phyloP scores from a whole-genome alignment of 495 filamentous ascomycete species.

The Hypoxylon lenormandii region DNA sequence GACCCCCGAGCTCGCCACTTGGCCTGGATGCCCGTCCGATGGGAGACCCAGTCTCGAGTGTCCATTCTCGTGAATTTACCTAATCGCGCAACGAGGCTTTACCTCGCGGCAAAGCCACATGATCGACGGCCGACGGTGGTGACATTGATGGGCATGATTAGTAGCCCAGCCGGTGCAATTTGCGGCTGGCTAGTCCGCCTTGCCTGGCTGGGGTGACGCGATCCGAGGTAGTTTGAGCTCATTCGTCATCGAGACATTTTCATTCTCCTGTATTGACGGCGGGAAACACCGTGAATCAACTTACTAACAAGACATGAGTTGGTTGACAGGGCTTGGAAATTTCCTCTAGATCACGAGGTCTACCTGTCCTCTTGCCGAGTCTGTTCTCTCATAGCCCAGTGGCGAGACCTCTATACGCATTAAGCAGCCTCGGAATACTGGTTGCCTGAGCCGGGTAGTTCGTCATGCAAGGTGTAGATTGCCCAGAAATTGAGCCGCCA shows the following conservation, averaged over 20 bases:
- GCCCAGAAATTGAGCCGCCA: slow-evolving; percentile 36
- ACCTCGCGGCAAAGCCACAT: slow-evolving; percentile 14
- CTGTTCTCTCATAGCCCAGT: slow-evolving; percentile 11
- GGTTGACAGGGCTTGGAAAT: not conserved
- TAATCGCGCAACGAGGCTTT: slow-evolving; percentile 21
- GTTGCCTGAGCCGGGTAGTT: slow-evolving; percentile 6
- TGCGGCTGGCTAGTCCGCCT: not conserved
- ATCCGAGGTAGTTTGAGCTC: slow-evolving; percentile 28
- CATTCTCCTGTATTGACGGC: not conserved
- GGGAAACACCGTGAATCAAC: not conserved
- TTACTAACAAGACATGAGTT: not conserved
- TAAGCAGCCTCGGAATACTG: not conserved
- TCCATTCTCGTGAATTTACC: slow-evolving; percentile 10
- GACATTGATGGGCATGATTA: not conserved
- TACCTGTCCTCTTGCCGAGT: no score
- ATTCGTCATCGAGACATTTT: slow-evolving; percentile 2
- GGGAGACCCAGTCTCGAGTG: slow-evolving; percentile 20
- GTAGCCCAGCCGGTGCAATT: not conserved
- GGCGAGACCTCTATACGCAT: slow-evolving; percentile 2
- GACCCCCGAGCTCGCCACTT: slow-evolving; percentile 27
- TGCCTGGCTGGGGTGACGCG: slow-evolving; percentile 11
- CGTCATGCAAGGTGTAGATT: slow-evolving; percentile 19
- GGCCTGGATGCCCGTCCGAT: slow-evolving; percentile 29
- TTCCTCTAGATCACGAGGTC: no score
- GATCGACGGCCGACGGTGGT: not conserved